These are phyloP conservation scores for Lanmaoa pseudosensibilis DNA, from an alignment of 768 basidiomycete species.

Conservation along the genomic window DNA sequence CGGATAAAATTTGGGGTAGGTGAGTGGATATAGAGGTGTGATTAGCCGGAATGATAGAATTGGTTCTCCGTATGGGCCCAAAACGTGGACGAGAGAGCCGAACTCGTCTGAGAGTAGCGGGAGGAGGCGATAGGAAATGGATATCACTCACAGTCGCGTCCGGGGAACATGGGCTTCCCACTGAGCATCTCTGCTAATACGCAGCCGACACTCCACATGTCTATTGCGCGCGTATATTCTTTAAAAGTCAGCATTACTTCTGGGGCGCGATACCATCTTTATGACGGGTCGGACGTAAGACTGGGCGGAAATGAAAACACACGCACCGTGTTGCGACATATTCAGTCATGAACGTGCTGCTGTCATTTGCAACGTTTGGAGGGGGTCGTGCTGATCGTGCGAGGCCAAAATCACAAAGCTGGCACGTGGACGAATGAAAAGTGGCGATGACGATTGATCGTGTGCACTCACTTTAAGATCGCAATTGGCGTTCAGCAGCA, in stretches of 20 bases:
- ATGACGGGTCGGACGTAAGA: conserved; percentile 2
- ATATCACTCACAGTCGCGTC: conserved; percentile 70
- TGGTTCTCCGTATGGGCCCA: background rate
- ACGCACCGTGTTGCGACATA: conserved; percentile 89
- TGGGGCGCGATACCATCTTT: conserved; percentile 94
- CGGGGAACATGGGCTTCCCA: conserved; percentile 92
- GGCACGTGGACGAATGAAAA: conserved; percentile 5
- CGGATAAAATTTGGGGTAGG: background rate
- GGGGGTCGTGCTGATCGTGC: conserved; percentile 77
- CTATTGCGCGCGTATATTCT: conserved; percentile 87
- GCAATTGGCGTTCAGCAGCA: conserved; percentile 94
- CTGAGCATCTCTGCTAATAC: conserved; percentile 89
- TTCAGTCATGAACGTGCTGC: conserved; percentile 85
- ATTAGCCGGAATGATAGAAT: no score
- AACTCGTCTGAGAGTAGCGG: background rate
- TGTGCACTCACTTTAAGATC: conserved; percentile 77
- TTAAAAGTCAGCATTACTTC: conserved; percentile 99
- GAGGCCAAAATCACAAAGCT: conserved; percentile 87
- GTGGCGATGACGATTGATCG: background rate
- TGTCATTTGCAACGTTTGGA: conserved; percentile 70
- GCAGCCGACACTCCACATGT: conserved; percentile 86
- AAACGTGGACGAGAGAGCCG: background rate
- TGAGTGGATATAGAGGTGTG: background rate
- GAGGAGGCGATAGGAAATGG: background rate
- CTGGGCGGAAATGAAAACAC: background rate